Evolutionary conservation across 2,329 filamentous ascomycete species (phyloP), one percentile per base, ranked within the genome.

Genomic region (Fusarium goolgardi): DNA sequence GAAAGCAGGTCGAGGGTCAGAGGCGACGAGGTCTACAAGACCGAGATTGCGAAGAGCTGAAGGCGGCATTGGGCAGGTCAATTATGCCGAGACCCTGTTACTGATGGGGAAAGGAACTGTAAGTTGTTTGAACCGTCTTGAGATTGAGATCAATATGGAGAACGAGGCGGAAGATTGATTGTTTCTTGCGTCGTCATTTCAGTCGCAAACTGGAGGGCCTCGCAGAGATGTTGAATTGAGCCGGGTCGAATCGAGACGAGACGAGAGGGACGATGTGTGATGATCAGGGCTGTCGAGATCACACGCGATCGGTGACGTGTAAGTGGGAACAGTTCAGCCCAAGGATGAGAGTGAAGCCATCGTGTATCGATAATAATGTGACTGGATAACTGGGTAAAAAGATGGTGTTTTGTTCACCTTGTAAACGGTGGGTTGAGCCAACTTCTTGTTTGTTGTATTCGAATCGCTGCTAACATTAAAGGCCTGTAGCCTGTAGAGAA

Each of bases 1-100:
- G 44, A 83, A 83, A 43, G 78, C 78, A 53, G 81, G 79, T 55
- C 81, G 76, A 31, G 79, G 78, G 60, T 83, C 81, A 63, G 74
- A 77, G 61, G 78, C 74, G 65, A 82, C 76, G 15, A 83, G 75
- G 67, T 81, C 79, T 59, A 79, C 69, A 52, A 81, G 75, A 71
- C 76, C 77, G 60, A 79, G 65, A 52, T 71, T 63, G 32, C 68
- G 68, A 45, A 76, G 67, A 55, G 71, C 68, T 50, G 65, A 55
- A 57, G 52, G 62, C 73, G 72, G 74, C 63, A 70, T 72, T 63
- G 72, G 59, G 29, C 41, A 55, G 50, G 45, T 37, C 47, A 21
- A 46, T 56, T 47, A 43, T 64, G 54, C 34, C 40, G 31, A 34
- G 27, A 34, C 44, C 54, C 23, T 29, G 29, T 44, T 45, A 39